phyloP scores from a whole-genome alignment of 2,329 filamentous ascomycete genomes.

The Claviceps quebecensis region DNA sequence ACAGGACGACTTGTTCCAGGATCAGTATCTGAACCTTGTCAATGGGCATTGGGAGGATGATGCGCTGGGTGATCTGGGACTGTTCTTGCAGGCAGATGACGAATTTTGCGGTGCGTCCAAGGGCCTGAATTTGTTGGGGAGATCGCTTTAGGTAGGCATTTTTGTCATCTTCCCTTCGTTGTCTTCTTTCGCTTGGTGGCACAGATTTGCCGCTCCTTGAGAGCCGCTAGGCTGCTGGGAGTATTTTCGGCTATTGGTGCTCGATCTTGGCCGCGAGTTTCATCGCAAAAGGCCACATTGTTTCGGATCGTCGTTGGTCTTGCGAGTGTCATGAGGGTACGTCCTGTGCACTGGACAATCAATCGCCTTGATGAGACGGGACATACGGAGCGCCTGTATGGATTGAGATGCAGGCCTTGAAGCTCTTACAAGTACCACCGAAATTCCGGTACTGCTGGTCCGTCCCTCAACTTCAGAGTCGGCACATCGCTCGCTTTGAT shows the following conservation, averaged over 20 bases:
- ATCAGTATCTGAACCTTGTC: conserved; percentile 22
- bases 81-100: conserved; percentile 20
- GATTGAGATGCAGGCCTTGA: too few relatives aligned
- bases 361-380: too few relatives aligned
- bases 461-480: conserved; percentile 34
- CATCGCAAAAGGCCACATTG: too few relatives aligned
- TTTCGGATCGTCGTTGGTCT: too few relatives aligned
- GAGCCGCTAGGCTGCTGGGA: too few relatives aligned
- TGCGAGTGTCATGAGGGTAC: too few relatives aligned
- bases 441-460: conserved; percentile 31
- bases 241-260: too few relatives aligned
- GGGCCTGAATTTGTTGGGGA: conserved; percentile 16
- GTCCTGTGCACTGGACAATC: too few relatives aligned
- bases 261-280: too few relatives aligned
- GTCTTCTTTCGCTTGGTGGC: too few relatives aligned
- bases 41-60: conserved; percentile 23
- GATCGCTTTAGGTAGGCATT: conserved; percentile 12
- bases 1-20: conserved; percentile 17
- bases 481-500: conserved; percentile 32
- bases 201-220: too few relatives aligned
- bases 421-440: conserved; percentile 28
- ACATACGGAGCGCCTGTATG: too few relatives aligned
- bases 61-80: conserved; percentile 18
- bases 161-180: neutral
- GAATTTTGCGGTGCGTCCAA: conserved; percentile 14